Percentiles rank a stretch among this genome's conserved stretches.
Conservation (phyloP, 2,329 filamentous ascomycete species). For the Mollisiaceae sp. region DNA sequence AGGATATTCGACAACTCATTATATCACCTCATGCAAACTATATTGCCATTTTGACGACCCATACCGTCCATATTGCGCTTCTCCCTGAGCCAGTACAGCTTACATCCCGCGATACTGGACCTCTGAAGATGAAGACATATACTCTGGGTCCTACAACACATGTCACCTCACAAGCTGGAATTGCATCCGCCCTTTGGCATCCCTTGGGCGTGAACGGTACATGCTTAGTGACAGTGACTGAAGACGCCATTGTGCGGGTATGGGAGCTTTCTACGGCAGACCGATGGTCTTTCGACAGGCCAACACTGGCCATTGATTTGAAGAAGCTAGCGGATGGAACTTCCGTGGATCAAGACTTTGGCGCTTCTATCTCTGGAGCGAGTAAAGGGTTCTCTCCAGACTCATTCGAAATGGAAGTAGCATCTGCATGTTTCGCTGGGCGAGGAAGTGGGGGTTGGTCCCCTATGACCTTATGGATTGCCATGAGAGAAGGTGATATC, state of each 20-base stretch:
- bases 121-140: conserved; percentile 82
- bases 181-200: conserved; percentile 89
- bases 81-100: conserved; percentile 82
- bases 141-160: conserved; percentile 93
- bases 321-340: conserved; percentile 87
- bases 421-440: conserved; percentile 79
- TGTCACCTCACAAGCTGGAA: conserved; percentile 80
- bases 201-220: conserved; percentile 82
- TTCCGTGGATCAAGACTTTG: conserved; percentile 81
- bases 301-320: conserved; percentile 83
- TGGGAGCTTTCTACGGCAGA: conserved; percentile 90
- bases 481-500: conserved; percentile 92
- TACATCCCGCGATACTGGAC: conserved; percentile 67
- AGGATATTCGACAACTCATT: conserved; percentile 82
- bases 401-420: conserved; percentile 90
- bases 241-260: conserved; percentile 83
- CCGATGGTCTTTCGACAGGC: conserved; percentile 84
- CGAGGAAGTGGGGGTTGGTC: conserved; percentile 82
- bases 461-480: conserved; percentile 94
- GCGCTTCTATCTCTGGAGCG: conserved; percentile 73
- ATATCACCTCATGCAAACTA: conserved; percentile 83
- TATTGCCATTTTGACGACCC: conserved; percentile 82
- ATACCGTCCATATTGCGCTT: conserved; percentile 88
- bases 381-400: conserved; percentile 89
- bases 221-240: conserved; percentile 86